Base-by-base conservation (phyloP, 73 alveolate species). In the Symbiodinium pilosum region DNA sequence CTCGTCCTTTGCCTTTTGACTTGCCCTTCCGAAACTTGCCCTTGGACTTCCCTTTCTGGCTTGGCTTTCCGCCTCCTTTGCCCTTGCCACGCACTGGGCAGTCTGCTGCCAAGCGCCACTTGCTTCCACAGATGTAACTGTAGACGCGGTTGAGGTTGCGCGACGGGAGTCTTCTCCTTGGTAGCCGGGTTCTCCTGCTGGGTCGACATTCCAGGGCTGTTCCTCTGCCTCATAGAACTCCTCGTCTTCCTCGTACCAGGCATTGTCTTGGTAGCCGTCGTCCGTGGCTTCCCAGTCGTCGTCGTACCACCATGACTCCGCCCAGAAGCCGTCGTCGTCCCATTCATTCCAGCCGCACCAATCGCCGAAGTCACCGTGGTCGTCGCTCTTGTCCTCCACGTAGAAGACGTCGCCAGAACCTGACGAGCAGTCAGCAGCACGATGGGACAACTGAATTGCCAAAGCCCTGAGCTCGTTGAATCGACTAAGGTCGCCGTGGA, bases 101-200 rank as follows among this genome's bases (percentile, higher is more conserved):
- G 24, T 47, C 32, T 2, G 42, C n/a, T 4, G 92, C 40, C 3
- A 38, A 3, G 43, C 42, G 92, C 92, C 92, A 83, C 69, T 83
- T 83, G 92, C 92, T 83, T 5, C 92, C 92, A 24, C 92, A 83
- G 43, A 42, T 83, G 71, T 41, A 5, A 2, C 92, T 83, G 71
- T 83, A 83, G 92, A 40, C 28, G n/a, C 40, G 69, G 1, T 83
- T 68, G 0, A 41, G 42, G 68, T 41, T 40, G 21, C 42, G 69
- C n/a, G 42, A 32, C 38, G 32, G 28, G 2, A 51, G 11, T 77
- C 87, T 77, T 77, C 68, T 5, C 47, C 92, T 41, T 24, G 92
- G 43, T 54, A 83, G 32, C 42, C 69, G 2, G 34, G 39, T 0
- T 83, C 43, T 0, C 1, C 14, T 0, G 20, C 36, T 1, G 30